These are phyloP conservation scores for Russula ochroleuca DNA, from an alignment of 768 basidiomycete species.

Conservation along the genomic window DNA sequence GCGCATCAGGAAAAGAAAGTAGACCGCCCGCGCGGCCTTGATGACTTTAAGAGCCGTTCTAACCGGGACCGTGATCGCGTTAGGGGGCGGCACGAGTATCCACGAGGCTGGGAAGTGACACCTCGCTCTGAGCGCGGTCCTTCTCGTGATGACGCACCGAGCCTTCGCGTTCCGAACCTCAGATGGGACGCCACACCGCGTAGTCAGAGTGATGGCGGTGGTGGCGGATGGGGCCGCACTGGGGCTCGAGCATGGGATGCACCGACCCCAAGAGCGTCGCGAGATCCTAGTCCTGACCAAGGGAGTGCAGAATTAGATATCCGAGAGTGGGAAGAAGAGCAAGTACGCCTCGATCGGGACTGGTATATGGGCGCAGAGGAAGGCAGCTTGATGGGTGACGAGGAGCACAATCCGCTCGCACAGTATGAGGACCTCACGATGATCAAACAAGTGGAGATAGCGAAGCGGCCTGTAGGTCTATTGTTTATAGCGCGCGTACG, in stretches of 20 bases:
- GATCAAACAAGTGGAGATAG: conserved; percentile 68
- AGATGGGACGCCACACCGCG: conserved; percentile 94
- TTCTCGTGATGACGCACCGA: conserved; percentile 59
- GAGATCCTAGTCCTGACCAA: conserved; percentile 67
- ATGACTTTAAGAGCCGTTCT: conserved; percentile 88
- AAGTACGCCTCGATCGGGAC: conserved; percentile 84
- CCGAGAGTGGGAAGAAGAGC: conserved; percentile 97
- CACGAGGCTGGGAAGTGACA: conserved; percentile 53
- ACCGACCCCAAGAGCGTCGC: conserved; percentile 66
- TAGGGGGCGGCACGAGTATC: conserved; percentile 29
- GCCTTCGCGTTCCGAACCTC: conserved; percentile 85
- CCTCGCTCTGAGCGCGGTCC: conserved; percentile 54
- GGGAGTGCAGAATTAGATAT: conserved; percentile 61
- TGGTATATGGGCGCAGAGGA: conserved; percentile 96
- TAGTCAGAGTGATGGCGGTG: conserved; percentile 48
- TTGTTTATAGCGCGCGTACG: neutral
- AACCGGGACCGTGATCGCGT: conserved; percentile 62
- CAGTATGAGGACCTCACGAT: conserved; percentile 85
- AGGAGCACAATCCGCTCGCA: conserved; percentile 87
- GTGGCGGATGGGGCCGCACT: conserved; percentile 58
- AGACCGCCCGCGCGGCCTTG: conserved; percentile 72
- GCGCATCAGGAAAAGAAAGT: conserved; percentile 52
- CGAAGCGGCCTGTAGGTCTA: conserved; percentile 60
- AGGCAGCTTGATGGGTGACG: conserved; percentile 78
- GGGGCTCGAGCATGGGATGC: conserved; percentile 68